Percentiles rank a stretch among this genome's conserved stretches.
Conservation (phyloP, 1,284 basidiomycete species). For the Ustilago lituana region DNA sequence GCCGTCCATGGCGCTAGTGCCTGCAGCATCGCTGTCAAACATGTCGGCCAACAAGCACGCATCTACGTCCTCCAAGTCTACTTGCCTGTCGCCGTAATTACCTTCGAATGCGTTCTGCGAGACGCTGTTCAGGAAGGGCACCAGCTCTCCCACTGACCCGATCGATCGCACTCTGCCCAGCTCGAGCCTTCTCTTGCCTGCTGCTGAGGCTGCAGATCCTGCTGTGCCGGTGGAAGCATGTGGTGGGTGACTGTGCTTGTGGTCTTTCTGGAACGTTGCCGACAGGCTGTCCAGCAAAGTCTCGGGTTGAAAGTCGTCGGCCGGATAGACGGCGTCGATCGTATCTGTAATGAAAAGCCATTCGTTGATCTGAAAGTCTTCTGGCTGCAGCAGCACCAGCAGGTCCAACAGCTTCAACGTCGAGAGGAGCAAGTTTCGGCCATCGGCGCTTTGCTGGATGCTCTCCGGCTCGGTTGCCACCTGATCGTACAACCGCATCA, state of each 20-base stretch:
- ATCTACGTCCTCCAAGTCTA: constrained; percentile 42
- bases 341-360: constrained; percentile 99
- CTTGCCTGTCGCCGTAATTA: constrained; percentile 19
- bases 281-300: constrained; percentile 90
- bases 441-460: constrained; percentile 77
- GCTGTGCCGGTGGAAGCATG: neutral
- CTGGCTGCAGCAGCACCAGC: constrained; percentile 87
- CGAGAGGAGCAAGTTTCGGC: constrained; percentile 81
- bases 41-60: constrained; percentile 46
- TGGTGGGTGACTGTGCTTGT: no score
- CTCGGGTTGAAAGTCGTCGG: constrained; percentile 82
- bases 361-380: constrained; percentile 98
- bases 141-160: constrained; percentile 18
- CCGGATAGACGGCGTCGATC: constrained; percentile 89
- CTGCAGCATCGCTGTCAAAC: constrained; percentile 33
- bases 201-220: neutral
- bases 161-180: constrained; percentile 13
- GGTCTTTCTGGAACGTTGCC: constrained; percentile 73
- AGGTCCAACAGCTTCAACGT: constrained; percentile 94
- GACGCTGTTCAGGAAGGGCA: constrained; percentile 33
- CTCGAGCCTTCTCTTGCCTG: constrained; percentile 12
- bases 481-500: constrained; percentile 75
- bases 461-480: constrained; percentile 70
- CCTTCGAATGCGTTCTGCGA: constrained; percentile 38
- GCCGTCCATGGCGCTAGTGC: neutral